Percentiles rank a stretch among this genome's conserved stretches.
These are phyloP conservation scores for Fagopyrum homotropicum DNA, from an alignment of 148 eudicot genomes.

Conservation along the genomic window DNA sequence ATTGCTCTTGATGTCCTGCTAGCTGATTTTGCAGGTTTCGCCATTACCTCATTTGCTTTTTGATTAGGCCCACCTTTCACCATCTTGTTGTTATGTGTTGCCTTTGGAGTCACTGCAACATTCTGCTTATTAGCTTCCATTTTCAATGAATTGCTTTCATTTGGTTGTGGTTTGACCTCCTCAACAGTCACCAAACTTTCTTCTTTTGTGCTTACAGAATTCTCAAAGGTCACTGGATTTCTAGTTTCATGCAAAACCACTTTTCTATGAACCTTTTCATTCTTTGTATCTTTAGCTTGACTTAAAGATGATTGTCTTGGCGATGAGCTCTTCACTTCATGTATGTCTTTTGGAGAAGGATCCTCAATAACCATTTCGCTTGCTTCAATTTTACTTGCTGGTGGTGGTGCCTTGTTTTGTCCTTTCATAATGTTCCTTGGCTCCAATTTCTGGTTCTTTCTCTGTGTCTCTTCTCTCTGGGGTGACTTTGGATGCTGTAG, in stretches of 20 bases:
- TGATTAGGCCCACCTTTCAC: conserved; percentile 21
- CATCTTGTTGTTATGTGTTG: conserved; percentile 17
- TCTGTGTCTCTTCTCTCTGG: conserved; percentile 26
- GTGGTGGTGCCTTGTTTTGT: conserved; percentile 24
- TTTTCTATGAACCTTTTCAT: conserved; percentile 14
- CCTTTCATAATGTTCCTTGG: conserved; percentile 21
- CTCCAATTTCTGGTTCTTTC: conserved; percentile 34
- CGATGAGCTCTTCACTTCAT: conserved; percentile 15
- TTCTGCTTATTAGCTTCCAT: conserved; percentile 24
- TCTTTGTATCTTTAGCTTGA: conserved; percentile 18
- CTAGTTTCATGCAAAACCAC: conserved; percentile 17
- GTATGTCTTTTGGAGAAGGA: conserved; percentile 22
- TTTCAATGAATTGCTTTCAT: conserved; percentile 14
- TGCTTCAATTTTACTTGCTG: conserved; percentile 24
- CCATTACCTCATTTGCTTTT: conserved; percentile 37
- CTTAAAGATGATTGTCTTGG: too few species aligned
- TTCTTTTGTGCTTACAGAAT: conserved; percentile 11
- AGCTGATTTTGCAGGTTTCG: conserved; percentile 20
- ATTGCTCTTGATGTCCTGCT: conserved; percentile 20
- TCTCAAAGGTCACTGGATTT: neutral
- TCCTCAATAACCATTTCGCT: conserved; percentile 12
- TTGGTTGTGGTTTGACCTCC: conserved; percentile 18
- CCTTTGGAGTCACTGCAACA: conserved; percentile 21
- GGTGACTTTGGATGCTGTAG: conserved; percentile 21
- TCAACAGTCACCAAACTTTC: conserved; percentile 16